Evolutionary conservation across 192 early-diverging fungal species (phyloP), one percentile per base, ranked within the genome.

Genomic region (Cladochytrium replicatum): DNA sequence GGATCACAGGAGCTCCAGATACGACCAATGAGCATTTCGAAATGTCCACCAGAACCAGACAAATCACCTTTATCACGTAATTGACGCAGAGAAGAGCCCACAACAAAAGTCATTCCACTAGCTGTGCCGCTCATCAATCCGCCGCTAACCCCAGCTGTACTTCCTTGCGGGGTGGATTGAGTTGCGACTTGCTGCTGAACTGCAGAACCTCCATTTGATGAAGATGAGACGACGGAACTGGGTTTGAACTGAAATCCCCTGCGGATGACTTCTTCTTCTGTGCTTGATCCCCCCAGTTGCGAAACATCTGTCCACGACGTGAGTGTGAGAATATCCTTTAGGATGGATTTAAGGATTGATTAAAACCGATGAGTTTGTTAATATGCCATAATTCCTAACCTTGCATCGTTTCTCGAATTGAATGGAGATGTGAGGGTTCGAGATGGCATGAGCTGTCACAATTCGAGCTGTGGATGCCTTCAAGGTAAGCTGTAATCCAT

Each of bases 191-290:
- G n/a, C n/a, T n/a, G n/a, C n/a, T n/a, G n/a, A n/a, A n/a, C n/a
- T n/a, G n/a, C n/a, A n/a, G n/a, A n/a, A n/a, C n/a, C n/a, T n/a
- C n/a, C n/a, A n/a, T n/a, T n/a, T n/a, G n/a, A n/a, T n/a, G n/a
- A n/a, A n/a, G n/a, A n/a, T n/a, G n/a, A n/a, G n/a, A n/a, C n/a
- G n/a, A n/a, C n/a, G n/a, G n/a, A n/a, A n/a, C n/a, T n/a, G 3
- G 71, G 50, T 4, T 54, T 44, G 57, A 78, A 71, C 28, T 71
- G 60, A 41, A 77, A 77, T 0, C 76, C 76, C 15, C 71, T 48
- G 22, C 68, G 58, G 2, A 78, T 66, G 13, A 78, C 69, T 26
- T 78, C 74, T 27, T 78, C 76, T 50, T 78, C 76, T n/a, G 73
- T 69, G 57, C 77, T 78, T 19, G 48, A 55, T 9, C 74, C 71